These are phyloP conservation scores for Pseudogymnoascus sp. DNA, from an alignment of 2,329 filamentous ascomycete species.

Conservation along the genomic window DNA sequence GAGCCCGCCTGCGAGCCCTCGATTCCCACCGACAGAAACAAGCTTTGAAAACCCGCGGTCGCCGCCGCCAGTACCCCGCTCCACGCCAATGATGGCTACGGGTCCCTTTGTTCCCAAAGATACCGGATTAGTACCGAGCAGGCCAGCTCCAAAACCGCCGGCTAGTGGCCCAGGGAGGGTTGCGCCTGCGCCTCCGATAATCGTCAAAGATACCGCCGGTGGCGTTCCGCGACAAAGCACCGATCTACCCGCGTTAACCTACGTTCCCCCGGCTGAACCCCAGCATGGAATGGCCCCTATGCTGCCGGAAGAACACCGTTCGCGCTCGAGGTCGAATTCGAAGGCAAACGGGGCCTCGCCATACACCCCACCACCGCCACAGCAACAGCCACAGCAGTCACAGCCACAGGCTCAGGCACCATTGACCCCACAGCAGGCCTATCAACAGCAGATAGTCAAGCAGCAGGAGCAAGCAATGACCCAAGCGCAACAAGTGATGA, in stretches of 20 bases:
- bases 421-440: slow-evolving; percentile 33
- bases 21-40: slow-evolving; percentile 82
- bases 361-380: slow-evolving; percentile 41
- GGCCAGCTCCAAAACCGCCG: slow-evolving; percentile 84
- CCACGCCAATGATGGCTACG: slow-evolving; percentile 28
- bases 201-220: slow-evolving; percentile 56
- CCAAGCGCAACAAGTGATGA: slow-evolving; percentile 70
- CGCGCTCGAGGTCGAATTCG: slow-evolving; percentile 62
- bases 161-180: slow-evolving; percentile 50
- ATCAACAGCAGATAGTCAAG: slow-evolving; percentile 60
- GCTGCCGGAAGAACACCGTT: slow-evolving; percentile 60
- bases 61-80: slow-evolving; percentile 74
- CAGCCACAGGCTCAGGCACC: slow-evolving; percentile 19
- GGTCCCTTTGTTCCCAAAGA: slow-evolving; percentile 39
- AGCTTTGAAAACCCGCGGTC: slow-evolving; percentile 97
- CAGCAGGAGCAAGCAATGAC: slow-evolving; percentile 82
- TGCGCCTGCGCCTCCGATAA: slow-evolving; percentile 49
- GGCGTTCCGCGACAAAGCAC: slow-evolving; percentile 53
- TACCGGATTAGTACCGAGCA: slow-evolving; percentile 63
- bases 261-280: slow-evolving; percentile 22
- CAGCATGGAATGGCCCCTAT: slow-evolving; percentile 37
- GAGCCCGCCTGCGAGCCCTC: slow-evolving; percentile 75
- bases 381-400: slow-evolving; percentile 18
- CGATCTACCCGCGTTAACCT: slow-evolving; percentile 38
- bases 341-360: slow-evolving; percentile 48